A percentile compares a stretch with the other conserved stretches of the same genome.
phyloP scores from a whole-genome alignment of 768 basidiomycete species.

The Asterophora parasitica region DNA sequence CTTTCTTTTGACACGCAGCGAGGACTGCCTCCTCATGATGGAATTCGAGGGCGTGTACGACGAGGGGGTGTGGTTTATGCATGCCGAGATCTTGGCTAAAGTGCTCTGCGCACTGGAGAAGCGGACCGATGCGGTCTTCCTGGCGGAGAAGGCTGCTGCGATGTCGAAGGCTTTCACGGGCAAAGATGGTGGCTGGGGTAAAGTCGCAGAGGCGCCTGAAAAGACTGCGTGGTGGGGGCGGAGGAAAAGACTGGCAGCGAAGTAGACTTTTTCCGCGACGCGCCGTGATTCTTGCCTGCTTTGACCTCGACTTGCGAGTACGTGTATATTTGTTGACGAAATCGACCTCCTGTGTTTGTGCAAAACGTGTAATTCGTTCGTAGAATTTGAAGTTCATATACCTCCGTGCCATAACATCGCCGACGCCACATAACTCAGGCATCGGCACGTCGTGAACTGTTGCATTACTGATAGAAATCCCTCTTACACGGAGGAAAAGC shows the following conservation, averaged over 20 bases:
- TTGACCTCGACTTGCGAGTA: too few relatives aligned
- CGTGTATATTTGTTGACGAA: too few relatives aligned
- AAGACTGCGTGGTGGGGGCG: constrained; percentile 18
- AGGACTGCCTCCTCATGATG: constrained; percentile 11
- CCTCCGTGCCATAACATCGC: too few relatives aligned
- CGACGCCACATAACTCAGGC: too few relatives aligned
- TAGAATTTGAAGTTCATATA: too few relatives aligned
- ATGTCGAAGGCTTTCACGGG: constrained; percentile 3
- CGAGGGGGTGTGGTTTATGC: constrained; percentile 9
- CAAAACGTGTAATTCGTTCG: too few relatives aligned
- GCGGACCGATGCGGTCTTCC: constrained; percentile 8
- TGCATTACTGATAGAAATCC: too few relatives aligned
- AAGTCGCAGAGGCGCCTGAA: constrained; percentile 16
- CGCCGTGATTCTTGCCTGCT: too few relatives aligned
- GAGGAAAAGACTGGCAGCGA: constrained; percentile 6
- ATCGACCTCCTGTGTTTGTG: too few relatives aligned
- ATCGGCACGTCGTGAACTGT: too few relatives aligned
- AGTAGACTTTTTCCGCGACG: too few relatives aligned
- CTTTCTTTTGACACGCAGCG: constrained; percentile 5
- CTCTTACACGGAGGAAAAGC: too few relatives aligned
- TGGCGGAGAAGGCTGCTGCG: constrained; percentile 15
- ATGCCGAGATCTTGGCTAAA: constrained; percentile 16
- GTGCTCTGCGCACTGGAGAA: constrained; percentile 19
- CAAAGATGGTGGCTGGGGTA: constrained; percentile 15
- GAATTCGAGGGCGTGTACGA: constrained; percentile 13